Percentiles rank a stretch among this genome's conserved stretches.
Evolutionary conservation across 2,329 filamentous ascomycete species (phyloP).

Genomic region (Ambrosiella xylebori): DNA sequence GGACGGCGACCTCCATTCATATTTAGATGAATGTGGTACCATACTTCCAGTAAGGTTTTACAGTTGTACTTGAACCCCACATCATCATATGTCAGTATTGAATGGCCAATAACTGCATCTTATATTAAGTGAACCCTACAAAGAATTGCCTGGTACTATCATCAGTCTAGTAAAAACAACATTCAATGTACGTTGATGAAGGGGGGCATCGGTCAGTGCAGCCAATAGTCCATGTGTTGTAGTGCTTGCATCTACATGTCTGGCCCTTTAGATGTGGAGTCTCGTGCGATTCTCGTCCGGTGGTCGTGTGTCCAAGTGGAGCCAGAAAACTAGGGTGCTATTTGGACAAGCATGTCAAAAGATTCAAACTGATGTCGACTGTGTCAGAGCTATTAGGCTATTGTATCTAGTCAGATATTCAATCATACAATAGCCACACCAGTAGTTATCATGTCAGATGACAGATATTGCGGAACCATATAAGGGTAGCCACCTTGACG

Average conservation of each 20-base stretch:
- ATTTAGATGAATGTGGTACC: too few relatives aligned
- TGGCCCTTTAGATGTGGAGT: background rate
- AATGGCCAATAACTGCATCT: too few relatives aligned
- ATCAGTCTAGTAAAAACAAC: too few relatives aligned
- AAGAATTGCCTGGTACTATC: too few relatives aligned
- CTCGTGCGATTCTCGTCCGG: slow-evolving; percentile 10
- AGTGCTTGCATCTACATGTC: background rate
- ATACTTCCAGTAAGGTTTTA: too few relatives aligned
- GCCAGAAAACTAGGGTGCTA: background rate
- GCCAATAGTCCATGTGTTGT: background rate
- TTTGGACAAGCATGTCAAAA: background rate
- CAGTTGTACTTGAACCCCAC: too few relatives aligned
- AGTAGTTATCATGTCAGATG: background rate
- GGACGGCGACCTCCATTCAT: background rate
- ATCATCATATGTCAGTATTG: background rate
- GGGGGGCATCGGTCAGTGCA: background rate
- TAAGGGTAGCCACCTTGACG: background rate
- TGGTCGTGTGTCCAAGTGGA: slow-evolving; percentile 7
- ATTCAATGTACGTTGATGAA: too few relatives aligned
- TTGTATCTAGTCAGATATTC: background rate
- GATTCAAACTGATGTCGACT: background rate
- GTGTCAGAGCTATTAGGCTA: too few relatives aligned
- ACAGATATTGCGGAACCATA: background rate
- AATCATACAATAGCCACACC: background rate
- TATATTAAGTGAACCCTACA: too few relatives aligned